Percentiles rank a stretch among this genome's conserved stretches.
phyloP scores from a whole-genome alignment of 345 rosid genomes.

The Syzygium oleosum region DNA sequence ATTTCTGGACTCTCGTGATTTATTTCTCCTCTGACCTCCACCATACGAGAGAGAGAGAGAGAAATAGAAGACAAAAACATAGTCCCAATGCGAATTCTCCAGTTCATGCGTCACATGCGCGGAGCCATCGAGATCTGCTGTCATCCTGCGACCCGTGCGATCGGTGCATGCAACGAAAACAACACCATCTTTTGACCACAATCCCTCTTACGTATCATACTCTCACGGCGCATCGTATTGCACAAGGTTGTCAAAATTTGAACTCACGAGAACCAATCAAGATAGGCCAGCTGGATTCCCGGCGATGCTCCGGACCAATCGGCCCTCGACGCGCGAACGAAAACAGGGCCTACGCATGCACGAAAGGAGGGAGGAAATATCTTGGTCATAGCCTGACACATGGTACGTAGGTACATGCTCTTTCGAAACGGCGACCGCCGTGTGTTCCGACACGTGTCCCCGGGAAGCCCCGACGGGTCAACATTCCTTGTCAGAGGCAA shows the following conservation, averaged over 20 bases:
- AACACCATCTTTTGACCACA: not conserved
- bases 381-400: not conserved
- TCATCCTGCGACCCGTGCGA: not conserved
- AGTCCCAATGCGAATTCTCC: not conserved
- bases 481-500: not conserved
- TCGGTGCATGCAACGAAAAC: not conserved
- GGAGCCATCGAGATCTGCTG: not conserved
- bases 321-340: not conserved
- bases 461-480: not conserved
- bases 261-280: not conserved
- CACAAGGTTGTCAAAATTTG: not conserved
- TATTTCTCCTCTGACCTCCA: not conserved
- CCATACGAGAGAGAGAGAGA: not conserved
- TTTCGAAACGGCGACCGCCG: constrained; percentile 5
- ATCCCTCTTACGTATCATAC: not conserved
- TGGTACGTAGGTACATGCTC: not conserved
- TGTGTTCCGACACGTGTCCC: constrained; percentile 7
- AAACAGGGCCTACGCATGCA: not conserved
- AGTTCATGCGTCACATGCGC: not conserved
- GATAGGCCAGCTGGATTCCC: not conserved
- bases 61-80: not conserved
- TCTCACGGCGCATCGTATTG: not conserved
- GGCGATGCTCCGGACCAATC: not conserved
- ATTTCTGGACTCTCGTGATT: not conserved
- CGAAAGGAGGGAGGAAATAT: not conserved